A percentile compares a stretch with the other conserved stretches of the same genome.
Conservation (phyloP, 2,329 filamentous ascomycete genomes). For the Fusarium clavum region DNA sequence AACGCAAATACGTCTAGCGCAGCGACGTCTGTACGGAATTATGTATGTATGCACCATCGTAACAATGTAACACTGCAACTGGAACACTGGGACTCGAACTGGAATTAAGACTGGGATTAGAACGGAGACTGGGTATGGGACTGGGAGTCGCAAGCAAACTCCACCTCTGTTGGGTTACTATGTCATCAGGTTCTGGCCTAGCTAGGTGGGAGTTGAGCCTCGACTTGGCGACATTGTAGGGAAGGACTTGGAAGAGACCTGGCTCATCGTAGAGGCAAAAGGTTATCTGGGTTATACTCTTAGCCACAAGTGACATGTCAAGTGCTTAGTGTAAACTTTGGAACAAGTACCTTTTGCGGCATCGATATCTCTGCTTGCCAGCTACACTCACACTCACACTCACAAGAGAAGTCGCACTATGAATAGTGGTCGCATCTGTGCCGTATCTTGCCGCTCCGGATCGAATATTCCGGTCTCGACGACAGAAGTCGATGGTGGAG, state of each 20-base stretch:
- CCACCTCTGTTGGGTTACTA: not conserved
- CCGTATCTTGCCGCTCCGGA: not conserved
- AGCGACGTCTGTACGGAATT: not conserved
- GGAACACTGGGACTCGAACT: not conserved
- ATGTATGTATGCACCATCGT: not conserved
- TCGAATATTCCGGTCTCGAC: not conserved
- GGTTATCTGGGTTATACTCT: not conserved
- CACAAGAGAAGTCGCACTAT: not conserved
- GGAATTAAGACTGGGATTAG: not conserved
- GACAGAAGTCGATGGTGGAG: not conserved
- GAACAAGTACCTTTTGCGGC: not conserved
- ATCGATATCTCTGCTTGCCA: not conserved
- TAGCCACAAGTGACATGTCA: not conserved
- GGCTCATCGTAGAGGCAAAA: not conserved
- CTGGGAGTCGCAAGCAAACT: slow-evolving; percentile 5
- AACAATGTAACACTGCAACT: slow-evolving; percentile 5
- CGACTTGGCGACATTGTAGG: not conserved
- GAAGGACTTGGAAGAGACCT: not conserved
- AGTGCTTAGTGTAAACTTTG: slow-evolving; percentile 1
- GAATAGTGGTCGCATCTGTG: not conserved
- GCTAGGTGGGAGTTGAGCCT: slow-evolving; percentile 11
- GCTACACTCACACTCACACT: not conserved
- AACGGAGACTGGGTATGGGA: not conserved
- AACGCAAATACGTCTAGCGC: not conserved
- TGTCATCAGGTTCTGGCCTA: not conserved